Base-by-base conservation (phyloP, 73 alveolate genomes). In the Paramecium tetraurelia region DNA sequence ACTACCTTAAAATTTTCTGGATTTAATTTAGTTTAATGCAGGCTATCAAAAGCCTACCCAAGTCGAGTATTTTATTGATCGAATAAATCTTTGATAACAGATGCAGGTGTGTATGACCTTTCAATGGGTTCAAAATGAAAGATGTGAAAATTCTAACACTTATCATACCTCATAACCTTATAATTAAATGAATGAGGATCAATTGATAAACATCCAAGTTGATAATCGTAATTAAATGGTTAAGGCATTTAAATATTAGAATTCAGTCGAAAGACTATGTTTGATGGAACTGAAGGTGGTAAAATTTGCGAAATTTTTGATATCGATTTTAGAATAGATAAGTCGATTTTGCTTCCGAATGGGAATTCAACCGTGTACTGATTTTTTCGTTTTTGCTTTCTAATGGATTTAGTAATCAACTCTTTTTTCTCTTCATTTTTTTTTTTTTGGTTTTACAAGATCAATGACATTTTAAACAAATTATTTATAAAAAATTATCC, bases 351-450 rank as follows among this genome's bases (percentile, higher is more conserved):
- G 40, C 86, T 72, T 72, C 86, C 86, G 20, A 72, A 72, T 36
- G 22, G 16, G 21, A 72, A 72, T 72, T 72, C 86, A 8, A 72
- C 59, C 1, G 86, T 36, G 10, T 72, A 72, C 40, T 72, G 21
- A 40, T 72, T 72, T 72, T 72, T 72, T 72, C 86, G 14, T 72
- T 43, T 31, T 40, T 72, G n/a, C n/a, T 72, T 72, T 72, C 16
- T 33, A 14, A 63, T 63, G 24, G 24, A 27, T 63, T 63, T 63
- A 1, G 22, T 6, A 16, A 63, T 18, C 27, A 63, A n/a, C 24
- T 63, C 50, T 63, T 31, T 31, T 63, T 63, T 63, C 31, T 63
- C 84, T 63, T 63, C 84, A 20, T 63, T 11, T 22, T 22, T 18
- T 7, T 18, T 63, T 63, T 63, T 27, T 48, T 63, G 31, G 21